Base-by-base conservation (phyloP, 148 eudicot species). In the Camellia sinensis region DNA sequence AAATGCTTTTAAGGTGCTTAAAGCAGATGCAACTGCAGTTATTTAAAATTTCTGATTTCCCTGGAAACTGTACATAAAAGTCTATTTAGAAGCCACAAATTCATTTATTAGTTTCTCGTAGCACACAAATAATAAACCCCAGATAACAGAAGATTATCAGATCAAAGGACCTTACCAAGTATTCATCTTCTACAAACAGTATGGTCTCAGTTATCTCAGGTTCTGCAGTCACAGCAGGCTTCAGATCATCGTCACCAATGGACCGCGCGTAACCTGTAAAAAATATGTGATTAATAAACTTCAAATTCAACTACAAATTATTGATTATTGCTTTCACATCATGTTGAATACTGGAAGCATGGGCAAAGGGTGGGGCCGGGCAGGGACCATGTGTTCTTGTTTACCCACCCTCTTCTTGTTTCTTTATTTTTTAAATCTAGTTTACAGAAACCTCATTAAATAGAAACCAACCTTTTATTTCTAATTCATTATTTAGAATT, bases 191-290 rank as follows among this genome's bases (percentile, higher is more conserved):
- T 37, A 56, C 63, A 15, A 91, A 89, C 5, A 96, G 87, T 64
- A 68, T 7, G n/a, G 89, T 89, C 80, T 91, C 93, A 57, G 94
- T 92, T 80, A 96, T 90, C 89, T 96, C 99, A 50, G 99, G 99
- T 89, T 92, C 94, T 17, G 99, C 99, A 68, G 97, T 96, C 61
- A 96, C 99, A 15, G 85, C 85, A 79, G 99, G 99, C 87, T 96
- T 96, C 82, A 96, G 89, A 86, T 96, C 99, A 86, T 91, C 99
- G 83, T 96, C 99, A 41, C 99, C 99, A 75, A 96, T 94, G 70
- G 99, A 96, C 52, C 99, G 93, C n/a, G n/a, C 46, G 99, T 91
- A 83, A 96, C 99, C 99, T 87, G 63, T 61, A 17, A 21, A 83
- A 81, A 73, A 11, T 67, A 54, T 63, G 37, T 2, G 15, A 12